Evolutionary conservation across 345 rosid species (phyloP).

Genomic region (Murraya paniculata): DNA sequence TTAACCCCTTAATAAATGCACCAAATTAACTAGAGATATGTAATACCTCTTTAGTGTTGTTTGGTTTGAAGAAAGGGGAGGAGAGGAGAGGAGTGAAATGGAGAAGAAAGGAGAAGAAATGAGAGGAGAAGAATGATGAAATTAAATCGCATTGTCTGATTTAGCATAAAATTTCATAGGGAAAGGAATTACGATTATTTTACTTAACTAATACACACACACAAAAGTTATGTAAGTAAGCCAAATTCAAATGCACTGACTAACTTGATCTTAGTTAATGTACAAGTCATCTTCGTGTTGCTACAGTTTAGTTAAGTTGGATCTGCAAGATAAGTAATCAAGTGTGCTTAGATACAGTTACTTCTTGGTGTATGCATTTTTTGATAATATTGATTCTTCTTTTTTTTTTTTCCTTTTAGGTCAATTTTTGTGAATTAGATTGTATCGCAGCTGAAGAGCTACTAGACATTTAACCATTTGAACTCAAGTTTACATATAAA

Average conservation of each 20-base stretch:
- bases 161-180: too few relatives aligned
- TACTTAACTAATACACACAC: too few relatives aligned
- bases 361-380: not conserved
- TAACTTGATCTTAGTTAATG: not conserved
- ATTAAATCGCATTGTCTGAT: too few relatives aligned
- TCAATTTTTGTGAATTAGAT: conserved; percentile 4
- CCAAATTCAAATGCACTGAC: not conserved
- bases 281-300: not conserved
- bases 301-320: not conserved
- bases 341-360: not conserved
- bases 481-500: conserved; percentile 46
- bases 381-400: not conserved
- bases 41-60: too few relatives aligned
- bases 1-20: too few relatives aligned
- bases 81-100: too few relatives aligned
- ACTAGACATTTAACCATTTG: conserved; percentile 43
- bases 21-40: too few relatives aligned
- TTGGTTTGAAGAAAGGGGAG: too few relatives aligned
- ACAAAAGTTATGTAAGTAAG: not conserved
- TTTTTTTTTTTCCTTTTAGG: not conserved
- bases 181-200: too few relatives aligned
- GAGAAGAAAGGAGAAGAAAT: too few relatives aligned
- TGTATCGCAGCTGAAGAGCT: conserved; percentile 37
- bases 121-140: too few relatives aligned
- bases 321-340: not conserved